phyloP scores from a whole-genome alignment of 805 yeast species.

The Saturnispora halmiae region DNA sequence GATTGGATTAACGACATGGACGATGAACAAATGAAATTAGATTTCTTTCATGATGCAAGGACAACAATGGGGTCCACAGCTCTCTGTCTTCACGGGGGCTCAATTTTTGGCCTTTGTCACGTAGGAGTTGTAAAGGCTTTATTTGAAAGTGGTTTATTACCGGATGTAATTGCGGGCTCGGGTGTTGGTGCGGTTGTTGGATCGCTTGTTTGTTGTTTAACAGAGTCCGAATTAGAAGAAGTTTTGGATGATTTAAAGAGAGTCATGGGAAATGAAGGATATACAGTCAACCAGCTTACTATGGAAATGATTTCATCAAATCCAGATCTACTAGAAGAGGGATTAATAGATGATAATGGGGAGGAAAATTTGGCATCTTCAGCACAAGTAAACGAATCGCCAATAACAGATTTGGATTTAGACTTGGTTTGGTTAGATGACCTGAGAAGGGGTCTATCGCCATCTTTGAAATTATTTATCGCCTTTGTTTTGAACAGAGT shows the following conservation, averaged over 20 bases:
- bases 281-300: conserved; percentile 16
- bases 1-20: conserved; percentile 19
- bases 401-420: conserved; percentile 3
- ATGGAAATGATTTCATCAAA: conserved; percentile 33
- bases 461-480: conserved; percentile 71
- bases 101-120: conserved; percentile 89
- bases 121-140: conserved; percentile 84
- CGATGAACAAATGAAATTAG: conserved; percentile 48
- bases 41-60: conserved; percentile 76
- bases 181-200: conserved; percentile 94
- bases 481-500: conserved; percentile 67
- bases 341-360: not conserved
- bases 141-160: conserved; percentile 65
- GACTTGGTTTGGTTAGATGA: conserved; percentile 13
- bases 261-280: conserved; percentile 29
- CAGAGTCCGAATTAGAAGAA: conserved; percentile 51
- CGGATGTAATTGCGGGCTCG: conserved; percentile 81
- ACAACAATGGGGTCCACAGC: conserved; percentile 90
- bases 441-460: conserved; percentile 58
- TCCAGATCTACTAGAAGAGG: not conserved
- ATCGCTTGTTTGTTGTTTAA: conserved; percentile 66
- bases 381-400: not conserved
- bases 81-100: conserved; percentile 86
- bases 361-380: conserved; percentile 24
- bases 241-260: conserved; percentile 34